These are phyloP conservation scores for Naganishia sp. DNA, from an alignment of 1,284 basidiomycete genomes.

Conservation along the genomic window DNA sequence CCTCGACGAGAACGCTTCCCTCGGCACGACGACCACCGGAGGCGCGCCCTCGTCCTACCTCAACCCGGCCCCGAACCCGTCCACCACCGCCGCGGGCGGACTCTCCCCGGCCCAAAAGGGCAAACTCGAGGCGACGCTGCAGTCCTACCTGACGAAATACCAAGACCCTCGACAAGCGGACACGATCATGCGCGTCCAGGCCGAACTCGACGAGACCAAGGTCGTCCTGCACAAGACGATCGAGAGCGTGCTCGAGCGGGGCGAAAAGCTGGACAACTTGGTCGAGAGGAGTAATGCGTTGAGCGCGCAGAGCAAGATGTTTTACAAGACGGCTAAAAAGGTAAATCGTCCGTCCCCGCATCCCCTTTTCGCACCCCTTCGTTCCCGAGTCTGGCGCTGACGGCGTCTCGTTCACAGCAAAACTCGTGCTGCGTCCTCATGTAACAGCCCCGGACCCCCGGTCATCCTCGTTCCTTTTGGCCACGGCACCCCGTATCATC, in stretches of 20 bases:
- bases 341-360: conserved; percentile 54
- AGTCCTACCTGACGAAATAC: conserved; percentile 84
- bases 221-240: conserved; percentile 99
- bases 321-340: conserved; percentile 92
- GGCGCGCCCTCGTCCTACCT: conserved; percentile 32
- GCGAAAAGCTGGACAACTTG: conserved; percentile 95
- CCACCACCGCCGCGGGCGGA: conserved; percentile 49
- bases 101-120: conserved; percentile 54
- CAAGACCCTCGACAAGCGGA: conserved; percentile 98
- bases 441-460: conserved; percentile 39
- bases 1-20: conserved; percentile 83
- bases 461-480: not conserved
- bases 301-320: conserved; percentile 89
- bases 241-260: conserved; percentile 91
- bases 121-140: conserved; percentile 61
- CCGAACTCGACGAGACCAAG: conserved; percentile 99
- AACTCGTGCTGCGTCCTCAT: conserved; percentile 66
- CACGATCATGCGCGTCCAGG: conserved; percentile 97
- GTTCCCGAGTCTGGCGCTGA: conserved; percentile 13
- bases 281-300: conserved; percentile 92
- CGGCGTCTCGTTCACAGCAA: conserved; percentile 58
- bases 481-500: not conserved
- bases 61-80: conserved; percentile 42
- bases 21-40: conserved; percentile 57
- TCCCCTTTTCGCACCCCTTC: too few relatives aligned